A percentile compares a stretch with the other conserved stretches of the same genome.
Evolutionary conservation across 2,329 filamentous ascomycete species (phyloP).

Genomic region (Leptographium wingfieldii): DNA sequence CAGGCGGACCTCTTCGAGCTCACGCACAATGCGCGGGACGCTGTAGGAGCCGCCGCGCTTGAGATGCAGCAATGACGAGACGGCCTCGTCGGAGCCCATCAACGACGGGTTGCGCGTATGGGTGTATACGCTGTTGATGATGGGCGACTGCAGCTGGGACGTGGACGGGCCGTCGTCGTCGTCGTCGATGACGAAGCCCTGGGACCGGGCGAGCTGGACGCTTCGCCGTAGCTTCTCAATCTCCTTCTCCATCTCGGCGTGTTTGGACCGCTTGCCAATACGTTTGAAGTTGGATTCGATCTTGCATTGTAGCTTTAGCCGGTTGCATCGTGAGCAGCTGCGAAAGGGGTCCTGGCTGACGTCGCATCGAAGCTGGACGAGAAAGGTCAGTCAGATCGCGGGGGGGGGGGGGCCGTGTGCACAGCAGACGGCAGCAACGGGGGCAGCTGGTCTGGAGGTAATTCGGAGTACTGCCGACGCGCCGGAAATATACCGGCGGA

Average conservation of each 20-base stretch:
- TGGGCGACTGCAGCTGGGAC: slow-evolving; percentile 45
- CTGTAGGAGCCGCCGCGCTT: slow-evolving; percentile 53
- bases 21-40: slow-evolving; percentile 45
- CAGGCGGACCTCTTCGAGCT: slow-evolving; percentile 50
- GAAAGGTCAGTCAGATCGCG: neutral
- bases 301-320: slow-evolving; percentile 70
- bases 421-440: neutral
- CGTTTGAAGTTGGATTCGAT: slow-evolving; percentile 84
- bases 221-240: slow-evolving; percentile 55
- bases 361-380: slow-evolving; percentile 60
- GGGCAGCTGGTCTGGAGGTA: neutral
- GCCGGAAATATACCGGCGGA: neutral
- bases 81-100: slow-evolving; percentile 57
- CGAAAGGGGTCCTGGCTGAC: slow-evolving; percentile 71
- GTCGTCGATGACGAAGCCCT: slow-evolving; percentile 38
- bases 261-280: slow-evolving; percentile 65
- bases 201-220: slow-evolving; percentile 45
- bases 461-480: neutral
- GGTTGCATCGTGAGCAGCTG: slow-evolving; percentile 64
- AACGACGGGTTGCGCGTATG: slow-evolving; percentile 50
- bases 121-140: slow-evolving; percentile 38
- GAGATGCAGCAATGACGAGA: slow-evolving; percentile 52
- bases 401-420: neutral
- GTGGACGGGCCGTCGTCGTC: slow-evolving; percentile 31
- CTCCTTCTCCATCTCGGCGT: slow-evolving; percentile 78